Percentiles rank a stretch among this genome's conserved stretches.
phyloP scores from a whole-genome alignment of 2,329 filamentous ascomycete species.

The Ramularia collo-cygni region DNA sequence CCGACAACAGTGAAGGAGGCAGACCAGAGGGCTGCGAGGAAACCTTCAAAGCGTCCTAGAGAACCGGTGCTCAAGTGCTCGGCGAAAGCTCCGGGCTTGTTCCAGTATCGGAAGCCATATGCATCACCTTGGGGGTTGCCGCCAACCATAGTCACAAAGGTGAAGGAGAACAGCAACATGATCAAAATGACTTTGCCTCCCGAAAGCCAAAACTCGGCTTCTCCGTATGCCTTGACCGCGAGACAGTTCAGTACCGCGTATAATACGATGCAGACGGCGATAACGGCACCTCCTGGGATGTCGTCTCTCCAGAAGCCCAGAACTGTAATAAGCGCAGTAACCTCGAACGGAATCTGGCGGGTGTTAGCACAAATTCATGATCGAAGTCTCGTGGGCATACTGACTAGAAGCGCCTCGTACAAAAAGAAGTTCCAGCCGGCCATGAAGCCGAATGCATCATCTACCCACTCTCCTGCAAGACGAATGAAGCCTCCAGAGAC shows the following conservation, averaged over 20 bases:
- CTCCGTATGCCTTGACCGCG: slow-evolving; percentile 40
- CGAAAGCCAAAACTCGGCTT: slow-evolving; percentile 48
- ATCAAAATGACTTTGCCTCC: slow-evolving; percentile 34
- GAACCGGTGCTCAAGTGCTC: slow-evolving; percentile 24
- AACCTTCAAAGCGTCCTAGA: slow-evolving; percentile 32
- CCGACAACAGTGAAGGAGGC: slow-evolving; percentile 35
- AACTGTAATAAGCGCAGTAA: slow-evolving; percentile 40
- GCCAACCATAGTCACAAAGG: slow-evolving; percentile 30
- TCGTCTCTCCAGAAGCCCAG: slow-evolving; percentile 39
- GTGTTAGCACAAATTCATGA: background rate
- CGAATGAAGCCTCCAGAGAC: slow-evolving; percentile 48
- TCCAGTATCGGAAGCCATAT: slow-evolving; percentile 39
- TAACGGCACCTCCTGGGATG: slow-evolving; percentile 38
- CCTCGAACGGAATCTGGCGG: slow-evolving; percentile 42
- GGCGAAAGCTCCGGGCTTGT: slow-evolving; percentile 30
- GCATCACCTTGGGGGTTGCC: slow-evolving; percentile 30
- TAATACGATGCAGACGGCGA: slow-evolving; percentile 34
- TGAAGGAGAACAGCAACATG: slow-evolving; percentile 26
- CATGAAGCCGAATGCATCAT: slow-evolving; percentile 57
- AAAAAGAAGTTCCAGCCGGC: slow-evolving; percentile 43
- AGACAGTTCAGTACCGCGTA: slow-evolving; percentile 34
- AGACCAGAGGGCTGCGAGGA: slow-evolving; percentile 30
- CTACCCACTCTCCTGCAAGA: slow-evolving; percentile 58
- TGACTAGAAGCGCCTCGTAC: slow-evolving; percentile 45
- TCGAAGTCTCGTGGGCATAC: background rate